Conservation (phyloP, 345 rosid species). For the Conringia planisiliqua region DNA sequence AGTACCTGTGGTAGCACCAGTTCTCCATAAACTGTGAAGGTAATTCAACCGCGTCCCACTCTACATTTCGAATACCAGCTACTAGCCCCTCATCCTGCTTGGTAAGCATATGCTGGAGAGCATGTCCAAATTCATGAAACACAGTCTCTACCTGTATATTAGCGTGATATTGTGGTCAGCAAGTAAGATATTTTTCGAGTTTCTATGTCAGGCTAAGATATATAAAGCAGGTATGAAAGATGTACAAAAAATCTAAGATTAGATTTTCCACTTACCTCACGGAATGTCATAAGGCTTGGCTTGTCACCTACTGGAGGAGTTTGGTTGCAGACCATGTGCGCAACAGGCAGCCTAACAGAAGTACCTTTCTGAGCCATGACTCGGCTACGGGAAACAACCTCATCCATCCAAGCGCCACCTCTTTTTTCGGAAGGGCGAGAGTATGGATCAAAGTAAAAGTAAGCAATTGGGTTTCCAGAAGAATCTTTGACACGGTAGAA, state of each 20-base stretch:
- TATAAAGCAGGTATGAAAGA: neutral
- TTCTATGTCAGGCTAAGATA: neutral
- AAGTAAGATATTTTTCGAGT: neutral
- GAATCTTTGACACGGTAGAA: constrained; percentile 77
- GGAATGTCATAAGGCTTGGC: constrained; percentile 94
- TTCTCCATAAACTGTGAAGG: constrained; percentile 98
- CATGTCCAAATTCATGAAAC: constrained; percentile 97
- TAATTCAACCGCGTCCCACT: constrained; percentile 96
- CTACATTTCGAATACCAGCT: constrained; percentile 81
- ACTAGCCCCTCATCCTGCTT: constrained; percentile 86
- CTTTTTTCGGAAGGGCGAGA: constrained; percentile 89
- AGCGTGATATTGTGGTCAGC: neutral
- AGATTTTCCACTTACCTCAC: constrained; percentile 50
- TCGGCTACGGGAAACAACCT: constrained; percentile 75
- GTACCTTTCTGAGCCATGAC: constrained; percentile 40
- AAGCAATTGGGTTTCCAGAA: constrained; percentile 70
- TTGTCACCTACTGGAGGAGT: constrained; percentile 88
- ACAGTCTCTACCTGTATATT: constrained; percentile 79
- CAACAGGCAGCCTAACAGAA: constrained; percentile 45
- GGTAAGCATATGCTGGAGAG: constrained; percentile 96
- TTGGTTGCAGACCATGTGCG: constrained; percentile 97
- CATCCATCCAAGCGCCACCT: constrained; percentile 96
- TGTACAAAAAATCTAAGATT: neutral
- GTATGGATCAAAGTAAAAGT: constrained; percentile 92
- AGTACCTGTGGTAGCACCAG: constrained; percentile 94